phyloP scores from a whole-genome alignment of 2,329 filamentous ascomycete genomes.

The Aspergillus texensis region DNA sequence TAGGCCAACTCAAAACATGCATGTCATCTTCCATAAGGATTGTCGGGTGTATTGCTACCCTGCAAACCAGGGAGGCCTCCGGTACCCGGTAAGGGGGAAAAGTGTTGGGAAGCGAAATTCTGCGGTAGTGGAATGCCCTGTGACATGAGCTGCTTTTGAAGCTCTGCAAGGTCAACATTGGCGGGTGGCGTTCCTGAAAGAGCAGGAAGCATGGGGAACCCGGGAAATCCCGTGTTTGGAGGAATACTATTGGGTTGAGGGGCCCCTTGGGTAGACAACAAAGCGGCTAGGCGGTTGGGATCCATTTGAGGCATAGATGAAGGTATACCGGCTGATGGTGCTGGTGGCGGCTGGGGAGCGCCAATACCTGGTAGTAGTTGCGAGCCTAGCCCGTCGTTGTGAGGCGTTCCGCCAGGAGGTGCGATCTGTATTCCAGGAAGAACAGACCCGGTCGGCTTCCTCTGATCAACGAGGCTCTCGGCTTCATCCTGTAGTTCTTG shows the following conservation, averaged over 20 bases:
- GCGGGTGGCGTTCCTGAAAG: slow-evolving; percentile 53
- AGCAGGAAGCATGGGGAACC: slow-evolving; percentile 44
- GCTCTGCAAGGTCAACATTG: slow-evolving; percentile 40
- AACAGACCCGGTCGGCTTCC: slow-evolving; percentile 66
- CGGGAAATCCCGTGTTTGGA: slow-evolving; percentile 38
- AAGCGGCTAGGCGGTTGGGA: slow-evolving; percentile 43
- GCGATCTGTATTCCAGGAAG: slow-evolving; percentile 58
- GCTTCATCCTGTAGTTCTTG: slow-evolving; percentile 91
- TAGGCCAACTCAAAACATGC: slow-evolving; percentile 48
- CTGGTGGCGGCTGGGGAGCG: slow-evolving; percentile 43
- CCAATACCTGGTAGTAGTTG: slow-evolving; percentile 52
- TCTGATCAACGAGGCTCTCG: slow-evolving; percentile 89
- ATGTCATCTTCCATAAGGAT: slow-evolving; percentile 43
- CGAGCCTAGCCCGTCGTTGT: slow-evolving; percentile 48
- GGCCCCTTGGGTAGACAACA: slow-evolving; percentile 51
- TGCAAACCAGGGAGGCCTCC: slow-evolving; percentile 38
- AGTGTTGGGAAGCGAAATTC: slow-evolving; percentile 40
- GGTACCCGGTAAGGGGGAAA: slow-evolving; percentile 39
- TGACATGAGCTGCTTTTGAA: slow-evolving; percentile 41
- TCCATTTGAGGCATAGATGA: slow-evolving; percentile 53
- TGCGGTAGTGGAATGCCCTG: slow-evolving; percentile 40
- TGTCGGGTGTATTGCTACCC: slow-evolving; percentile 39
- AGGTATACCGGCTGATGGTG: slow-evolving; percentile 33
- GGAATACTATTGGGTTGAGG: slow-evolving; percentile 28
- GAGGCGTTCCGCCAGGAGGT: slow-evolving; percentile 57